These are phyloP conservation scores for Leavenworthia alabamica DNA, from an alignment of 345 rosid genomes.

Conservation along the genomic window DNA sequence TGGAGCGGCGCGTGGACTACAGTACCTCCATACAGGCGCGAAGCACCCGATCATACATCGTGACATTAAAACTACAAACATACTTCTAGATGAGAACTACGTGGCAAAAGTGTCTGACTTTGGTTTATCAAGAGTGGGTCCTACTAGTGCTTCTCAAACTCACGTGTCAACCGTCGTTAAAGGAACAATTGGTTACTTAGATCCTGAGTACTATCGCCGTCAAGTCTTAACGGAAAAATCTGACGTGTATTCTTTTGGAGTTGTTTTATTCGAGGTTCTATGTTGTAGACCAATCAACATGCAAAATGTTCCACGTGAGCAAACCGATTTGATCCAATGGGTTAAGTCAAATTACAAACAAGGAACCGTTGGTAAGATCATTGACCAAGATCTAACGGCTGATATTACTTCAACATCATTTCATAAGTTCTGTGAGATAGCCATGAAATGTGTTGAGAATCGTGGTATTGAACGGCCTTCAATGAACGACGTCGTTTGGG, in stretches of 20 bases:
- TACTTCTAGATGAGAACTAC: slow-evolving; percentile 44
- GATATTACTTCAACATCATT: slow-evolving; percentile 31
- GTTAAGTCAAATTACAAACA: slow-evolving; percentile 24
- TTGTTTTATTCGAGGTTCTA: slow-evolving; percentile 49
- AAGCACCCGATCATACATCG: slow-evolving; percentile 42
- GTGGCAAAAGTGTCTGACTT: slow-evolving; percentile 56
- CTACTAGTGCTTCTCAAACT: slow-evolving; percentile 30
- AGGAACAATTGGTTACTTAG: slow-evolving; percentile 52
- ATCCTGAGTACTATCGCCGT: slow-evolving; percentile 55
- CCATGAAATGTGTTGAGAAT: slow-evolving; percentile 33
- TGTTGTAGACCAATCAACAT: slow-evolving; percentile 42
- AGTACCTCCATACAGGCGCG: slow-evolving; percentile 36
- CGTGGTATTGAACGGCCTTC: slow-evolving; percentile 32
- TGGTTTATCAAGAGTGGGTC: slow-evolving; percentile 43
- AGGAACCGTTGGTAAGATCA: slow-evolving; percentile 32
- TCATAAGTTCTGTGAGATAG: slow-evolving; percentile 40
- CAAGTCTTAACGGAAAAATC: slow-evolving; percentile 56
- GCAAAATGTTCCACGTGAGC: slow-evolving; percentile 20
- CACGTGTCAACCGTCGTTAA: slow-evolving; percentile 48
- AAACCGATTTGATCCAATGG: slow-evolving; percentile 40
- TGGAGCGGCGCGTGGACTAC: slow-evolving; percentile 35
- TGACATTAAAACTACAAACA: slow-evolving; percentile 51
- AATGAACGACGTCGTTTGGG: slow-evolving; percentile 40
- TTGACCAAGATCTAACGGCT: slow-evolving; percentile 35
- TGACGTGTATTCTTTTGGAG: slow-evolving; percentile 65